Evolutionary conservation across 1,139 yeast genomes (phyloP), one percentile per base, ranked within the genome.

Genomic region (Magnusiomyces tetraspermus): DNA sequence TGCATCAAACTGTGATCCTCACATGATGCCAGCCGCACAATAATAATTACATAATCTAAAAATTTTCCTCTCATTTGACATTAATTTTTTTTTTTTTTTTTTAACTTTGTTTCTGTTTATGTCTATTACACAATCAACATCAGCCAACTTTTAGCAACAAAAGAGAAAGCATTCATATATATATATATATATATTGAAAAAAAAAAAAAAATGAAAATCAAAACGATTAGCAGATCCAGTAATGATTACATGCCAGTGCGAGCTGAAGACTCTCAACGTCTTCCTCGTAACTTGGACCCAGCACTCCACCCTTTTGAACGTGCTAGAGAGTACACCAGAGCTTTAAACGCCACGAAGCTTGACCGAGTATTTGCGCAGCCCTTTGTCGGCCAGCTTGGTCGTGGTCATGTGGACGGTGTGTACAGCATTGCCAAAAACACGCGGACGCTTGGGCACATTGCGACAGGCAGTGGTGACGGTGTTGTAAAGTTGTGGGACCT

Each of bases 341-440:
- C 98, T 1, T 71, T 94, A 52, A 90, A 89, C 55, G 97, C 98
- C 26, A 90, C 97, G 19, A 94, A 94, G 67, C 70, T 94, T 71
- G 97, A 90, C 65, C 76, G 97, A 60, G 85, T 92, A 87, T 92
- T 94, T 77, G 98, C 99, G 0, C 90, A 90, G 65, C 99, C 99
- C 4, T 92, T 94, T 68, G 76, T 94, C 21, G 97, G 96, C 1
- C 97, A 94, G 66, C 72, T 94, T 38, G 98, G 99, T 1, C 79
- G 82, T 60, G 98, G 98, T 13, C 98, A 94, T 64, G 74, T 94
- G 54, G 98, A 94, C 66, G 97, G 97, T 51, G 88, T 94, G n/a
- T 92, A 92, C 68, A 75, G 83, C 31, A 78, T 94, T 51, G 95
- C 97, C 13, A 85, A 84, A 67, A 85, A 90, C 68, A 82, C 82